Evolutionary conservation across 1,284 basidiomycete genomes (phyloP), one percentile per base, ranked within the genome.

Genomic region (Volvariella volvacea): DNA sequence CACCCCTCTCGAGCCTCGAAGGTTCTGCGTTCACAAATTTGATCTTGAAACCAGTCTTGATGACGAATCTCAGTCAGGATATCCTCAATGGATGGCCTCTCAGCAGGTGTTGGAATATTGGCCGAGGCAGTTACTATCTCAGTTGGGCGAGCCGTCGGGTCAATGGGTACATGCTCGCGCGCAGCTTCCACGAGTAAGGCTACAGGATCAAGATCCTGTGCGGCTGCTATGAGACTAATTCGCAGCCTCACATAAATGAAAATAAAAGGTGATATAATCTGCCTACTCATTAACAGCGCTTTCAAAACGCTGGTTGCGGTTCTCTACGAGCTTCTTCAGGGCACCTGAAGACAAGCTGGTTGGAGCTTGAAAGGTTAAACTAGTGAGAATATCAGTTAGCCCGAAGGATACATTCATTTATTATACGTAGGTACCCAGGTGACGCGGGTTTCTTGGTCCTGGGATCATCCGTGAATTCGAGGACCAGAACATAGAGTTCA

Each of bases 231-330:
- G 22, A 92, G 70, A 48, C 87, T 89, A 45, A 28, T 9, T n/a
- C n/a, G 25, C 16, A 34, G 14, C 12, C n/a, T n/a, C 22, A 49
- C 40, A 39, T 16, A 34, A n/a, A 46, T 41, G n/a, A n/a, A n/a
- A n/a, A n/a, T 21, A 4, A 4, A 43, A 31, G 16, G n/a, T 44
- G 22, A 28, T 12, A 25, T 15, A 31, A 14, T n/a, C n/a, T n/a
- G n/a, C n/a, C n/a, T n/a, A 88, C 83, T 91, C 86, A 42, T 87
- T 67, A 3, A 90, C 74, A n/a, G 89, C 86, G 39, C 71, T 58
- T 7, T 62, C 61, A 58, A 89, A 92, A 39, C 73, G 68, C 32
- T 72, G 64, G 52, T 92, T 90, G 37, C 89, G 70, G 49, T 75
- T 76, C 53, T 88, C 80, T 37, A 92, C 74, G 6, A 92, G 66